phyloP scores from a whole-genome alignment of 2,329 filamentous ascomycete species.

The Rutstroemia sp. region DNA sequence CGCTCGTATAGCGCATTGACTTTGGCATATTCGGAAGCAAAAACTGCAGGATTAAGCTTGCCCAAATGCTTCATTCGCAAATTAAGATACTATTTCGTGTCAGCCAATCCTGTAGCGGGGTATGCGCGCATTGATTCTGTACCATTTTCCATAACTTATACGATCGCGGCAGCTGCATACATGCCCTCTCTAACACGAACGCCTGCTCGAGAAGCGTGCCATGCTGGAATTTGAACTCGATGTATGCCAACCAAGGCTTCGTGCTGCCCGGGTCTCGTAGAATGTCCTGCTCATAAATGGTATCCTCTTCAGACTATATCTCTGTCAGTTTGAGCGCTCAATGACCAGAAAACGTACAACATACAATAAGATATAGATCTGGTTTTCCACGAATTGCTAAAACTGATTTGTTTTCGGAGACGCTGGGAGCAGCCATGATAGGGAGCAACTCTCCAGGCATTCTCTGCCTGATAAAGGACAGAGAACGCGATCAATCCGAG shows the following conservation, averaged over 20 bases:
- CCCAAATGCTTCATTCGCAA: constrained; percentile 76
- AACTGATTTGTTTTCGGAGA: constrained; percentile 14
- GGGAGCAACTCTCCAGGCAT: constrained; percentile 32
- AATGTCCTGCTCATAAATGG: constrained; percentile 93
- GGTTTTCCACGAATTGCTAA: constrained; percentile 25
- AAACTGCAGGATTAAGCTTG: constrained; percentile 74
- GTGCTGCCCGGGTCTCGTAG: constrained; percentile 76
- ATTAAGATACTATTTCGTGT: constrained; percentile 61
- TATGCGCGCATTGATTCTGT: constrained; percentile 19
- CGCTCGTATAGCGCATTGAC: constrained; percentile 93
- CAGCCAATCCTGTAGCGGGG: constrained; percentile 10
- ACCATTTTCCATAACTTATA: constrained; percentile 99
- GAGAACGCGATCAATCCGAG: constrained; percentile 19
- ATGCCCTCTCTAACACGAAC: constrained; percentile 82
- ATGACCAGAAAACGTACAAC: constrained; percentile 2
- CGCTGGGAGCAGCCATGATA: constrained; percentile 28
- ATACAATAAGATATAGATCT: constrained; percentile 32
- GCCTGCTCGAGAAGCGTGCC: constrained; percentile 81
- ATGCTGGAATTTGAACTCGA: constrained; percentile 83
- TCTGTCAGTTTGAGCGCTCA: constrained; percentile 16
- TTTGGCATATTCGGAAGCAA: constrained; percentile 77
- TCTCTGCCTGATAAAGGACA: constrained; percentile 21
- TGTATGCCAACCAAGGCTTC: constrained; percentile 93
- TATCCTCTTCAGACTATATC: constrained; percentile 72
- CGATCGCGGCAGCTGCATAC: constrained; percentile 79